These are phyloP conservation scores for Ogataea haglerorum DNA, from an alignment of 805 yeast species.

Conservation along the genomic window DNA sequence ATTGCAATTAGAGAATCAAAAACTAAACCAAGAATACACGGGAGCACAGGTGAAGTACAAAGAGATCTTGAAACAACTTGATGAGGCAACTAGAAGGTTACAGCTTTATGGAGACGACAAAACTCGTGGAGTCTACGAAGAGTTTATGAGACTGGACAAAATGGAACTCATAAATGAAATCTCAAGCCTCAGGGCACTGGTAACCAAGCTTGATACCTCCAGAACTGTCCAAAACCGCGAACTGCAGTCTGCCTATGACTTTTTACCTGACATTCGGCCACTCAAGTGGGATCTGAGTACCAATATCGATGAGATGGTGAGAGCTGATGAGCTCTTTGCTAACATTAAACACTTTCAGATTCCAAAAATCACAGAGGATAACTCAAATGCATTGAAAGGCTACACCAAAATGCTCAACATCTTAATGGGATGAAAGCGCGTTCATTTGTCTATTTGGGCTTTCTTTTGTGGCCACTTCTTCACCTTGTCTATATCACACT, in stretches of 20 bases:
- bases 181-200: conserved; percentile 11
- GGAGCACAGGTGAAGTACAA: conserved; percentile 13
- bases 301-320: not conserved
- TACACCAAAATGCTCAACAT: conserved; percentile 1
- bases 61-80: conserved; percentile 1
- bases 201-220: conserved; percentile 7
- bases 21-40: conserved; percentile 15
- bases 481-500: conserved; percentile 64
- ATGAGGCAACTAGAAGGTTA: conserved; percentile 8
- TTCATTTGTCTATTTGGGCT: not conserved
- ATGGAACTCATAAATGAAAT: conserved; percentile 15
- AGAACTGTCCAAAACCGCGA: not conserved
- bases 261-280: not conserved
- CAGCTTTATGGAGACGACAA: conserved; percentile 12
- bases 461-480: conserved; percentile 66
- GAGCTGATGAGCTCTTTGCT: not conserved
- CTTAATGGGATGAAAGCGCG: conserved; percentile 5
- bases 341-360: not conserved
- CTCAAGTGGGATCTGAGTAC: conserved; percentile 1
- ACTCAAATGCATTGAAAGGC: conserved; percentile 1
- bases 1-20: conserved; percentile 23
- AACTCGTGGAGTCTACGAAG: conserved; percentile 10
- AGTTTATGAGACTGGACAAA: conserved; percentile 11
- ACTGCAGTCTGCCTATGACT: not conserved
- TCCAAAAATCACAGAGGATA: not conserved